phyloP scores from a whole-genome alignment of 345 rosid genomes.

The Heritiera fomes region DNA sequence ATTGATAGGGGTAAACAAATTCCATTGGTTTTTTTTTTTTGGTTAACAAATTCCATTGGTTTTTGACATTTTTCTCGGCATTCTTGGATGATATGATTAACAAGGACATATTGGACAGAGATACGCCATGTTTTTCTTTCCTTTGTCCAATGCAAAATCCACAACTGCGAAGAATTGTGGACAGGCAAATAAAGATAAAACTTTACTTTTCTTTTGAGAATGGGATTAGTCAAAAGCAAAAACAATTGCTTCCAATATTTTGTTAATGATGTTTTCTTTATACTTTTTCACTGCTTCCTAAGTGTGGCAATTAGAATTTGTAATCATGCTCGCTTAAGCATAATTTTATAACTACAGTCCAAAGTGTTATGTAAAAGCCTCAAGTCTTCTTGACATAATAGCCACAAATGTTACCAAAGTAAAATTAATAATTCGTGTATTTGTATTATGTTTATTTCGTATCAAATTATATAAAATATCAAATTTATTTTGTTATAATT shows the following conservation, averaged over 20 bases:
- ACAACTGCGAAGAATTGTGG: background rate
- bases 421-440: too few species aligned
- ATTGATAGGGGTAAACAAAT: too few species aligned
- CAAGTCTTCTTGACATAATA: too few species aligned
- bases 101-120: background rate
- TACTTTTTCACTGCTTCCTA: background rate
- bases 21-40: too few species aligned
- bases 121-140: background rate
- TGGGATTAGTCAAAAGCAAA: background rate
- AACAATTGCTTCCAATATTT: background rate
- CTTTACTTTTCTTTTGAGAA: background rate
- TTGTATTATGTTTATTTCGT: too few species aligned
- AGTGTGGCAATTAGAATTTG: background rate
- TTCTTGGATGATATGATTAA: background rate
- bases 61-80: background rate
- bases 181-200: background rate
- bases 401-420: too few species aligned
- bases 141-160: background rate
- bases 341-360: background rate
- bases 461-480: too few species aligned
- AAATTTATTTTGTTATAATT: too few species aligned
- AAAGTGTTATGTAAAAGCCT: background rate
- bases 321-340: background rate
- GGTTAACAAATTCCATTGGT: background rate
- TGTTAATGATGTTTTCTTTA: background rate